phyloP scores from a whole-genome alignment of 164 flowering plant genomes.

The Magnolia sinica region DNA sequence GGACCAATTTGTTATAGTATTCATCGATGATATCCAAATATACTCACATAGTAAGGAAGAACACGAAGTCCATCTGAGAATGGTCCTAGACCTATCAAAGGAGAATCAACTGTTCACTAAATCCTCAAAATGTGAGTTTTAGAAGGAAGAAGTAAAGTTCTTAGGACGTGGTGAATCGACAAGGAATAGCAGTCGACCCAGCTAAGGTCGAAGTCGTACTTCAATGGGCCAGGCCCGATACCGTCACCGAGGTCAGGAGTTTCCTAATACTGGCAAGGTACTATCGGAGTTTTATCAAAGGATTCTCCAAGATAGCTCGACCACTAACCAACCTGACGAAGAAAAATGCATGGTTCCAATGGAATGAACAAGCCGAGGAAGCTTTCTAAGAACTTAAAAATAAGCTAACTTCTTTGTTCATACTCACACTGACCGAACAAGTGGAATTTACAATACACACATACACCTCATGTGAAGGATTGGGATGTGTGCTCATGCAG shows the following conservation, averaged over 20 bases:
- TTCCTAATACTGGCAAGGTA: background rate
- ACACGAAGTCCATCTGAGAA: background rate
- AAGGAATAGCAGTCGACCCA: background rate
- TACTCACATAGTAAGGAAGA: background rate
- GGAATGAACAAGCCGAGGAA: too few relatives aligned
- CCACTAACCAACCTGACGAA: background rate
- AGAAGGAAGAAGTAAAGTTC: background rate
- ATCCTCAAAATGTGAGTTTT: background rate
- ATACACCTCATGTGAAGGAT: too few relatives aligned
- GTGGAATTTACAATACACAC: too few relatives aligned
- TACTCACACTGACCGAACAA: too few relatives aligned
- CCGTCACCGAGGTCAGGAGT: background rate
- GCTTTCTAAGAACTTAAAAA: too few relatives aligned
- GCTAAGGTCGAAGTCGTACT: background rate
- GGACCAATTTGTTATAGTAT: background rate
- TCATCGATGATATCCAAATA: background rate
- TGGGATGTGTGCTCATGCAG: too few relatives aligned
- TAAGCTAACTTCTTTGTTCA: too few relatives aligned
- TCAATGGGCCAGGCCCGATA: background rate
- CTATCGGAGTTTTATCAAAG: background rate
- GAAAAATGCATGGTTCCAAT: too few relatives aligned
- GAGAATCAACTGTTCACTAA: background rate
- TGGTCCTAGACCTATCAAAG: background rate
- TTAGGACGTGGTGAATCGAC: background rate
- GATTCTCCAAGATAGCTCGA: background rate